Percentiles rank a stretch among this genome's conserved stretches.
phyloP scores from a whole-genome alignment of 495 filamentous ascomycete genomes.

The Penicillium maclennaniae region DNA sequence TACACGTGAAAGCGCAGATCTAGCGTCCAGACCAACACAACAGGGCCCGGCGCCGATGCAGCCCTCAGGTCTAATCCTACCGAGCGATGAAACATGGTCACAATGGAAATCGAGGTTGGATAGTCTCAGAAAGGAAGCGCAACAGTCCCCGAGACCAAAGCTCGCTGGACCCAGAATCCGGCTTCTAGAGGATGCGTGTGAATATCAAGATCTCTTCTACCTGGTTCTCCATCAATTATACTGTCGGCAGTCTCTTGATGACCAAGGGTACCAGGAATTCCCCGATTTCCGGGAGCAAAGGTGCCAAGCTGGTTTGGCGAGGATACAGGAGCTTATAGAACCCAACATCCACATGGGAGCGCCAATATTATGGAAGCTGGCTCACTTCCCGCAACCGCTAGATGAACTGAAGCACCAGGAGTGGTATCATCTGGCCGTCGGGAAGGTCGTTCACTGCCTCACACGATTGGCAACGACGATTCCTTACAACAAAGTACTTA shows the following conservation, averaged over 20 bases:
- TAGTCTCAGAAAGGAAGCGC: slow-evolving; percentile 7
- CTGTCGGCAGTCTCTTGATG: slow-evolving; percentile 43
- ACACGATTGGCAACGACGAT: slow-evolving; percentile 31
- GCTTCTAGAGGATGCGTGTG: slow-evolving; percentile 56
- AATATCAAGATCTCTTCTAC: slow-evolving; percentile 56
- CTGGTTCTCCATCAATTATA: slow-evolving; percentile 66
- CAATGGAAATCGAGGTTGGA: slow-evolving; percentile 13
- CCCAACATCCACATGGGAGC: not conserved
- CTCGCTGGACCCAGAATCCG: slow-evolving; percentile 41
- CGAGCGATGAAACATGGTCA: slow-evolving; percentile 3
- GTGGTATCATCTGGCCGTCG: slow-evolving; percentile 4
- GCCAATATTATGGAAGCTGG: slow-evolving; percentile 1
- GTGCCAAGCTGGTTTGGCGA: not conserved
- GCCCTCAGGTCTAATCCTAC: not conserved
- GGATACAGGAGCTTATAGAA: slow-evolving; percentile 7
- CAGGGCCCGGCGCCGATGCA: not conserved
- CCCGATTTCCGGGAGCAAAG: not conserved
- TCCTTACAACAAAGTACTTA: slow-evolving; percentile 21
- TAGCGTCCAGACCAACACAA: not conserved
- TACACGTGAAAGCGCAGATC: not conserved
- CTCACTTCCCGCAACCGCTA: not conserved
- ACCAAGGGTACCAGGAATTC: slow-evolving; percentile 13
- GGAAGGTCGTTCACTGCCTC: not conserved
- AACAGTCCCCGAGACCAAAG: not conserved
- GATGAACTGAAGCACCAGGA: not conserved